phyloP scores from a whole-genome alignment of 2,329 filamentous ascomycete genomes.

The Curvularia spicifera region DNA sequence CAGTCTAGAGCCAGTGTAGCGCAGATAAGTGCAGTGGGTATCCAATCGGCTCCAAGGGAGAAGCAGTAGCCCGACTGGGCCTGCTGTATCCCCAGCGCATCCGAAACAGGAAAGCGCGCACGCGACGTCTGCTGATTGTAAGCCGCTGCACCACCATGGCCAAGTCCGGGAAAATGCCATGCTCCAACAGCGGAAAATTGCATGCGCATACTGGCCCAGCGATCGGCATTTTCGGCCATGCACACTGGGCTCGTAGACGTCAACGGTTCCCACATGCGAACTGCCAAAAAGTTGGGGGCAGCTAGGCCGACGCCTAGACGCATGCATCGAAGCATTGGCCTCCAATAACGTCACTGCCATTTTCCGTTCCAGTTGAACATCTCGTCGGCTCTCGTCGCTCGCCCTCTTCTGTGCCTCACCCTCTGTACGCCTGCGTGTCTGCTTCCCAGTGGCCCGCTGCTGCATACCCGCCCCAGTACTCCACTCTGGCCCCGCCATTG shows the following conservation, averaged over 20 bases:
- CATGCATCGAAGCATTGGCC: conserved; percentile 9
- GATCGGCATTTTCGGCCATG: background rate
- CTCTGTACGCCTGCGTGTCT: conserved; percentile 7
- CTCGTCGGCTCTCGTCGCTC: conserved; percentile 7
- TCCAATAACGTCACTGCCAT: conserved; percentile 16
- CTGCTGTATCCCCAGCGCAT: background rate
- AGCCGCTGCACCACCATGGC: background rate
- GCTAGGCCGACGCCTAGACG: conserved; percentile 4
- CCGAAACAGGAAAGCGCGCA: conserved; percentile 18
- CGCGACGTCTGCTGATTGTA: conserved; percentile 8
- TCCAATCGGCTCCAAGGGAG: conserved; percentile 9
- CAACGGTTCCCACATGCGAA: conserved; percentile 13
- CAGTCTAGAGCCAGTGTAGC: background rate
- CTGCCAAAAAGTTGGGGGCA: conserved; percentile 9
- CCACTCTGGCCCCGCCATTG: conserved; percentile 10
- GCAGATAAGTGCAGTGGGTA: background rate
- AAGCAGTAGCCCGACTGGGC: conserved; percentile 2
- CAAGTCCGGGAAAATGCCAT: background rate
- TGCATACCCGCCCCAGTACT: conserved; percentile 1
- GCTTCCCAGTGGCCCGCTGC: conserved; percentile 11
- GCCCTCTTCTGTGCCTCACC: conserved; percentile 4
- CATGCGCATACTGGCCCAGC: background rate
- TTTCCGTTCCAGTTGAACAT: conserved; percentile 9
- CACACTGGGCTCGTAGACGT: background rate
- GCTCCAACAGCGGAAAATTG: background rate